A percentile compares a stretch with the other conserved stretches of the same genome.
Conservation (phyloP, 768 basidiomycete genomes). For the Psilocybe cubensis region DNA sequence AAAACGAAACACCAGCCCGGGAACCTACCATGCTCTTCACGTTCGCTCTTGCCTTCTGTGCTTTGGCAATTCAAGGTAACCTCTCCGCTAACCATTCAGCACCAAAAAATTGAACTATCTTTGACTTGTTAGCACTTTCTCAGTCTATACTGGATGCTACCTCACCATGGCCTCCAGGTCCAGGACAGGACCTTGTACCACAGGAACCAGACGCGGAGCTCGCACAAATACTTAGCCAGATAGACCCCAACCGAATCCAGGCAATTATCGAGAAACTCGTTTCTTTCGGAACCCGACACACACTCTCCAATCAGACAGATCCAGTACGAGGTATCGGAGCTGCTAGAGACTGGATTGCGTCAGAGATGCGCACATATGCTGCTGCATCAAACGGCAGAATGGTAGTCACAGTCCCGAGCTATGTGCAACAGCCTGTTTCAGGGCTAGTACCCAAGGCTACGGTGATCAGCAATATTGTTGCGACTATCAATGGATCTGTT, state of each 20-base stretch:
- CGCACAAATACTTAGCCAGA: slow-evolving; percentile 43
- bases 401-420: slow-evolving; percentile 48
- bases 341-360: slow-evolving; percentile 57
- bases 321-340: slow-evolving; percentile 57
- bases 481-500: slow-evolving; percentile 50
- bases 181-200: slow-evolving; percentile 42
- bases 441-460: slow-evolving; percentile 40
- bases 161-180: slow-evolving; percentile 49
- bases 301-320: slow-evolving; percentile 55
- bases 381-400: slow-evolving; percentile 42
- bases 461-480: slow-evolving; percentile 54
- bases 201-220: slow-evolving; percentile 50
- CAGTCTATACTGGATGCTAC: slow-evolving; percentile 14
- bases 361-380: slow-evolving; percentile 44
- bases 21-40: too few relatives aligned
- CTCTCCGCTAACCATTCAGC: too few relatives aligned
- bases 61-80: too few relatives aligned
- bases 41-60: too few relatives aligned
- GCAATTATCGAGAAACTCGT: slow-evolving; percentile 55
- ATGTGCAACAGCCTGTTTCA: slow-evolving; percentile 39
- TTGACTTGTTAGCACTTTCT: too few relatives aligned
- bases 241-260: slow-evolving; percentile 48
- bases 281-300: slow-evolving; percentile 58
- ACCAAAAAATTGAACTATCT: too few relatives aligned
- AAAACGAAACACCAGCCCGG: too few relatives aligned